Evolutionary conservation across 805 yeast species (phyloP), one percentile per base, ranked within the genome.

Genomic region (Candida bentonensis): DNA sequence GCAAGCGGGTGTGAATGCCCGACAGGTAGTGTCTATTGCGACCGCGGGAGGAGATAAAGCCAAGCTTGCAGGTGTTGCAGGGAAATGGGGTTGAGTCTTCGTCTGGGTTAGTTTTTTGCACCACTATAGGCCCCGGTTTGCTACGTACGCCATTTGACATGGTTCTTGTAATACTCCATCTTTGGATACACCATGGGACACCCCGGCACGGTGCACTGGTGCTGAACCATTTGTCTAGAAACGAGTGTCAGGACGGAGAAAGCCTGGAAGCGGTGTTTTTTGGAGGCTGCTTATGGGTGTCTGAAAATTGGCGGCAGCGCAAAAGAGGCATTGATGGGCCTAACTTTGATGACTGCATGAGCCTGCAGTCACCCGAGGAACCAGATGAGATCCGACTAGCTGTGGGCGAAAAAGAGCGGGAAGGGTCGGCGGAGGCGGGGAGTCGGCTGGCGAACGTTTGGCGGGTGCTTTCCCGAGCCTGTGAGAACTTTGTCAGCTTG

Each of bases 1-100:
- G 2, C 36, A 44, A 22, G 57, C 57, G 4, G 36, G 17, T 30
- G 20, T 30, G 36, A 13, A 30, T 30, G 13, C 36, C 36, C 5
- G 36, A 30, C 7, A 30, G 36, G n/a, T 30, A 30, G 17, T 30
- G 36, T n/a, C 36, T 30, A 17, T 30, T 30, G 17, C 36, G 36
- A 13, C 36, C 36, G 17, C 36, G 7, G 17, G 36, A 11, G 5
- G 36, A 30, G 17, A 30, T 30, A n/a, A 30, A 30, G 17, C 36
- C 36, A 11, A 30, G 20, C 20, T 17, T 11, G 36, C 36, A 30
- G 5, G 36, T 30, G 20, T 11, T 9, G 17, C 36, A 30, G 5
- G 36, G 36, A 17, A 30, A 30, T 5, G 7, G 7, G 7, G 36
- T 30, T 15, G 11, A 17, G n/a, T 30, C 36, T 13, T 5, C 17